Conservation (phyloP, 257 asterid species). For the Ocimum tenuiflorum region DNA sequence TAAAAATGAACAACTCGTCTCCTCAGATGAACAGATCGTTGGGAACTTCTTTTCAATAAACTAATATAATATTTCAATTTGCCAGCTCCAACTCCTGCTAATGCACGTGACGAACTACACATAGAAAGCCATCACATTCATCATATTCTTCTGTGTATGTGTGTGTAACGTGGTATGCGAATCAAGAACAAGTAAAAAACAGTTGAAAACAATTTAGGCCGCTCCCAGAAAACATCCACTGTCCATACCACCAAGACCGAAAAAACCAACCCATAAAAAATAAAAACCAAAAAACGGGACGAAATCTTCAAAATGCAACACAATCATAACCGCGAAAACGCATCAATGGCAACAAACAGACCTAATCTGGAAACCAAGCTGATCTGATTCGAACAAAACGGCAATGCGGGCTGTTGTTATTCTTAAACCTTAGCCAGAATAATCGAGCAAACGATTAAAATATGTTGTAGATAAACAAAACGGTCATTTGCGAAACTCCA, state of each 20-base stretch:
- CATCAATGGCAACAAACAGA: not conserved
- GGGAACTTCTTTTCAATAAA: not conserved
- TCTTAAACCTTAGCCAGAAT: not conserved
- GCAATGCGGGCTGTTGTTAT: not conserved
- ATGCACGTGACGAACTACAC: not conserved
- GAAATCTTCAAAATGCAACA: not conserved
- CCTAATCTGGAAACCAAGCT: not conserved
- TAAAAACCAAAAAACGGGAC: not conserved
- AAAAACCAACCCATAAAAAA: slow-evolving; percentile 3
- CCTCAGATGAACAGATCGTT: not conserved
- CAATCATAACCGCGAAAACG: not conserved
- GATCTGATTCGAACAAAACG: not conserved
- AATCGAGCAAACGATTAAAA: not conserved
- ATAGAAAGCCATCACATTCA: not conserved
- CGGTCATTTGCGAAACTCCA: not conserved
- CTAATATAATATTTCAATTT: not conserved
- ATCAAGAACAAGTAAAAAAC: not conserved
- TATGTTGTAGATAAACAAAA: not conserved
- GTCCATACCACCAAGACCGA: not conserved
- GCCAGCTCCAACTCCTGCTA: not conserved
- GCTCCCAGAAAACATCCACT: not conserved
- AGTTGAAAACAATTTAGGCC: not conserved
- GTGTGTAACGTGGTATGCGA: not conserved
- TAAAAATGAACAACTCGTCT: not conserved
- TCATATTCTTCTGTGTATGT: not conserved